Evolutionary conservation across 441 rosid species (phyloP), one percentile per base, ranked within the genome.

Genomic region (Viola pubescens): DNA sequence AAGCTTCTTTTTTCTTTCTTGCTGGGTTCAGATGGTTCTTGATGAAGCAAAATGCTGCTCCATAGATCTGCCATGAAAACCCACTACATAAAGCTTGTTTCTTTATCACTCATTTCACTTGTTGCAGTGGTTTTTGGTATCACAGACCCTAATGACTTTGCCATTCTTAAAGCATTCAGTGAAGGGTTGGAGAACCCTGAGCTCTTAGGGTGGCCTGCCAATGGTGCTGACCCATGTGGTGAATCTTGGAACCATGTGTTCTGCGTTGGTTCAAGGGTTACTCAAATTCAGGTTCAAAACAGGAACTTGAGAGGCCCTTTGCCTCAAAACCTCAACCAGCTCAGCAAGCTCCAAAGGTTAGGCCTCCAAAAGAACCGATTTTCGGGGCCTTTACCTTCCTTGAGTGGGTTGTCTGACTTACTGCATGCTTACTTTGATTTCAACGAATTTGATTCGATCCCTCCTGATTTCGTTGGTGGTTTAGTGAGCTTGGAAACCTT

Each of bases 181-280:
- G 78, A 81, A 16, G 87, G 86, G 52, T 75, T 87, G 52, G 73
- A 73, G 72, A 87, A 87, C 47, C 83, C 90, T 16, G 84, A 84
- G 62, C 81, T 84, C 53, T 73, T 87, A 52, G 60, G 75, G 51
- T 87, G 94, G 94, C 90, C 94, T 19, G 71, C 55, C 9, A 64
- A 58, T 64, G 83, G 77, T 14, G 90, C 58, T 19, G 91, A 84
- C 73, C 94, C 94, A 0, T 87, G 94, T 68, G 90, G 94, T 4
- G 64, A 73, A 48, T 67, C 74, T 2, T 87, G 90, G 94, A 74
- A 76, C 34, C 77, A 81, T 59, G 82, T 87, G 43, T 65, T 37
- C 59, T 87, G 94, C 60, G 45, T 47, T 34, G 74, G 62, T 60
- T 56, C 75, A 16, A 66, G 87, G 68, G 82, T 86, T 14, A 58